A percentile compares a stretch with the other conserved stretches of the same genome.
phyloP scores from a whole-genome alignment of 768 basidiomycete species.

The Trametes elegans region DNA sequence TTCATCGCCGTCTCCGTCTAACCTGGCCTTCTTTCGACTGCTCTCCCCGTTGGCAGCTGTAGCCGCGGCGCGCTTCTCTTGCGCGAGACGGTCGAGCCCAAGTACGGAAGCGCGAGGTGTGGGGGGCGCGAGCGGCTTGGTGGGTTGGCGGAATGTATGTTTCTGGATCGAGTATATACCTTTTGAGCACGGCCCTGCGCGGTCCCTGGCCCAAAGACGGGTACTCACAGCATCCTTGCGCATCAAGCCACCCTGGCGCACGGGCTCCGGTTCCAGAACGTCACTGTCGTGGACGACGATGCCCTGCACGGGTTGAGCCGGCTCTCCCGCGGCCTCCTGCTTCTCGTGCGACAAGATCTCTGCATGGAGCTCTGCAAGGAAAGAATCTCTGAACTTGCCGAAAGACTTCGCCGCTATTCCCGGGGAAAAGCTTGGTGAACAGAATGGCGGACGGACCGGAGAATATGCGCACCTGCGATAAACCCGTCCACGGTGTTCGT shows the following conservation, averaged over 20 bases:
- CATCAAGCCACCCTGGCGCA: conserved; percentile 77
- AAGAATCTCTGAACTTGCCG: conserved; percentile 82
- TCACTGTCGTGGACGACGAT: conserved; percentile 80
- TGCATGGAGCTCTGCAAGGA: conserved; percentile 73
- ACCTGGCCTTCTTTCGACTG: conserved; percentile 64
- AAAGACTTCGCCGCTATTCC: conserved; percentile 69
- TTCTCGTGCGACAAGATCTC: conserved; percentile 73
- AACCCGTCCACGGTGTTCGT: conserved; percentile 64
- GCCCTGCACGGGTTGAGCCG: conserved; percentile 60
- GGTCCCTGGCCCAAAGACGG: too few species aligned
- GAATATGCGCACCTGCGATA: conserved; percentile 51
- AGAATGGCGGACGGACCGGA: not conserved
- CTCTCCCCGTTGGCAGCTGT: conserved; percentile 41
- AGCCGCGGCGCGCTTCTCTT: conserved; percentile 76
- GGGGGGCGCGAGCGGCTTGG: conserved; percentile 68
- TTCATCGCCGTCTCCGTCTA: conserved; percentile 53
- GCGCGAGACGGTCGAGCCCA: conserved; percentile 85
- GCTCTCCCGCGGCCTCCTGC: conserved; percentile 54
- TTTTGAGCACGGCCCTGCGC: too few species aligned
- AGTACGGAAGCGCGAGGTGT: conserved; percentile 79
- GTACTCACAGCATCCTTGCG: conserved; percentile 56
- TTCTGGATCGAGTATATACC: conserved; percentile 41
- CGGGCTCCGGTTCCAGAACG: conserved; percentile 76
- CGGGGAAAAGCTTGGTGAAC: not conserved
- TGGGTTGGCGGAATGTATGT: conserved; percentile 80